phyloP scores from a whole-genome alignment of 2,329 filamentous ascomycete genomes.

The Penicillium concentricum region DNA sequence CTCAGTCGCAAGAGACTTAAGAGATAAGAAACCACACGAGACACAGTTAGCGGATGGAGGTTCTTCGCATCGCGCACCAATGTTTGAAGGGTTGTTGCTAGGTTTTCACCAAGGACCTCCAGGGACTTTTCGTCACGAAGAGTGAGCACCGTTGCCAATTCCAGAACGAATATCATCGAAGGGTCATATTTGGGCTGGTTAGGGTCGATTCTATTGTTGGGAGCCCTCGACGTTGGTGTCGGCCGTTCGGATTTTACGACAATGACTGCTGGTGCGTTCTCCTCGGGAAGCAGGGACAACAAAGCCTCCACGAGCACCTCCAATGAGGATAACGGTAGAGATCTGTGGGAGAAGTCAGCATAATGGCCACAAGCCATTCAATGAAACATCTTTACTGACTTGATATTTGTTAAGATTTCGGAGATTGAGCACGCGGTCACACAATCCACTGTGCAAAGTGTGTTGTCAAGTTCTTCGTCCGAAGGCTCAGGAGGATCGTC shows the following conservation, averaged over 20 bases:
- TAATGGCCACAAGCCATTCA: slow-evolving; percentile 1
- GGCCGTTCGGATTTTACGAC: slow-evolving; percentile 84
- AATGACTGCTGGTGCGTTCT: slow-evolving; percentile 76
- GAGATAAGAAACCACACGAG: slow-evolving; percentile 82
- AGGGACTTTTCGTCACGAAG: slow-evolving; percentile 73
- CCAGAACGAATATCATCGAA: slow-evolving; percentile 82
- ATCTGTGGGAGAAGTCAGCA: slow-evolving; percentile 44
- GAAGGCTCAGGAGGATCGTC: slow-evolving; percentile 97
- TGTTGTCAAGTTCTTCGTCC: slow-evolving; percentile 94
- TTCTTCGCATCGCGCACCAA: slow-evolving; percentile 76
- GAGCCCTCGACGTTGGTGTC: slow-evolving; percentile 57
- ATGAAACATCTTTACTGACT: slow-evolving; percentile 52
- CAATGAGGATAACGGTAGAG: slow-evolving; percentile 60
- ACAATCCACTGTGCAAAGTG: slow-evolving; percentile 89
- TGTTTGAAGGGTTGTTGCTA: slow-evolving; percentile 76
- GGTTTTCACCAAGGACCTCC: slow-evolving; percentile 69
- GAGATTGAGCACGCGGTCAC: slow-evolving; percentile 85
- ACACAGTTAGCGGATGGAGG: slow-evolving; percentile 79
- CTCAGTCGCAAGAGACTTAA: slow-evolving; percentile 77
- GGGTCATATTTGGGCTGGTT: slow-evolving; percentile 75
- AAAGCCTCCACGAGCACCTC: slow-evolving; percentile 68
- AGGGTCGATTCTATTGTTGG: slow-evolving; percentile 57
- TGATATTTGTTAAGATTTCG: slow-evolving; percentile 78
- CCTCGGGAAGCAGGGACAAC: slow-evolving; percentile 81
- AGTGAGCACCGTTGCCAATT: slow-evolving; percentile 80